Conservation (phyloP, 768 basidiomycete species). For the Boletales sp. region DNA sequence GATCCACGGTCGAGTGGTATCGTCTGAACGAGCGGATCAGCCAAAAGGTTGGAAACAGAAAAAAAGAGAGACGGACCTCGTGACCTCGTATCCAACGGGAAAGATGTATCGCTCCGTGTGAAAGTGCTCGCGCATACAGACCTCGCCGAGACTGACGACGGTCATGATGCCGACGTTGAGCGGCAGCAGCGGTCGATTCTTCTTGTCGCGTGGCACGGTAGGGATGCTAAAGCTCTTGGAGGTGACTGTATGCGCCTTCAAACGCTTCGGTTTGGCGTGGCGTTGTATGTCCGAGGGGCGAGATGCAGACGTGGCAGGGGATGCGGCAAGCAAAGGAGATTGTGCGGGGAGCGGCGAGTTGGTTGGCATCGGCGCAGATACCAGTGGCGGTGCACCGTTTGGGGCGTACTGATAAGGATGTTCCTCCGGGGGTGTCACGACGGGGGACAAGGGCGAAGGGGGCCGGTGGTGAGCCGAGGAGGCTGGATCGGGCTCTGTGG, state of each 20-base stretch:
- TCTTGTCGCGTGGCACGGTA: conserved; percentile 71
- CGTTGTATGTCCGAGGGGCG: conserved; percentile 32
- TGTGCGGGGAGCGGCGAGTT: conserved; percentile 21
- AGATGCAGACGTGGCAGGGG: conserved; percentile 19
- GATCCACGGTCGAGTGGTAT: conserved; percentile 74
- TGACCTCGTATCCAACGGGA: conserved; percentile 83
- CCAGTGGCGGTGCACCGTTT: conserved; percentile 20
- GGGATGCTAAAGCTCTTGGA: conserved; percentile 77
- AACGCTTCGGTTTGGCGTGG: conserved; percentile 66
- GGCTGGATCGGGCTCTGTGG: conserved; percentile 16
- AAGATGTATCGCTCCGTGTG: conserved; percentile 88
- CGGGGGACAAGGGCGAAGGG: conserved; percentile 31
- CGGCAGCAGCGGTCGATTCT: conserved; percentile 67
- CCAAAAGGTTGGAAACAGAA: not conserved
- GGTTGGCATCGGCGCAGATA: conserved; percentile 12
- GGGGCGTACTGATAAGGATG: conserved; percentile 24
- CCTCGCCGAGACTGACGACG: conserved; percentile 66
- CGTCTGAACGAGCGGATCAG: conserved; percentile 44
- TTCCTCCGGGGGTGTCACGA: conserved; percentile 34
- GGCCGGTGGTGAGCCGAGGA: conserved; percentile 21
- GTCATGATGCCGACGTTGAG: conserved; percentile 88
- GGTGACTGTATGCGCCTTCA: conserved; percentile 79
- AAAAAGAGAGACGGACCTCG: conserved; percentile 45
- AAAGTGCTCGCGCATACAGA: conserved; percentile 81
- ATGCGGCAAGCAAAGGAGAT: conserved; percentile 15